Percentiles rank a stretch among this genome's conserved stretches.
phyloP scores from a whole-genome alignment of 768 basidiomycete species.

The Ramaria rubella region DNA sequence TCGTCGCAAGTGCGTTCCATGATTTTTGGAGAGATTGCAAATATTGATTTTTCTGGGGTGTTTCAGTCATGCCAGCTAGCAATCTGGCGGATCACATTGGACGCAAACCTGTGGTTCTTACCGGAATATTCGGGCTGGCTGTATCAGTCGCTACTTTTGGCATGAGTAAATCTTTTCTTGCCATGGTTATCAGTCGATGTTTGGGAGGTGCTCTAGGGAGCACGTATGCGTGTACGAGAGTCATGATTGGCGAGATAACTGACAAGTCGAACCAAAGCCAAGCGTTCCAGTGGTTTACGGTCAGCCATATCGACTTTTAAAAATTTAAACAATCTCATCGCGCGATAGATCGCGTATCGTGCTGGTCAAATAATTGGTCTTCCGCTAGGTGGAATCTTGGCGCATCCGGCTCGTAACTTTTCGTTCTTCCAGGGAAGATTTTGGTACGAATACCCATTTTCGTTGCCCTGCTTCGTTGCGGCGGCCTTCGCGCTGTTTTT shows the following conservation, averaged over 20 bases:
- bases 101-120: slow-evolving; percentile 18
- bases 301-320: background rate
- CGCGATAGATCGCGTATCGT: slow-evolving; percentile 1
- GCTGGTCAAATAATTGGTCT: slow-evolving; percentile 11
- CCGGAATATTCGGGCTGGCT: slow-evolving; percentile 13
- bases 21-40: background rate
- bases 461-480: slow-evolving; percentile 19
- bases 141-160: slow-evolving; percentile 15
- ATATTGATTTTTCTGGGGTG: background rate
- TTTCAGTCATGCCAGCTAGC: slow-evolving; percentile 5
- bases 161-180: slow-evolving; percentile 13
- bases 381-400: slow-evolving; percentile 9
- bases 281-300: background rate
- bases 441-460: slow-evolving; percentile 16
- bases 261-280: slow-evolving; percentile 4
- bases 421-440: slow-evolving; percentile 12
- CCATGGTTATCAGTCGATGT: slow-evolving; percentile 13
- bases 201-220: slow-evolving; percentile 8
- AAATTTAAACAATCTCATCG: background rate
- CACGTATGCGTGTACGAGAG: background rate
- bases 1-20: slow-evolving; percentile 6
- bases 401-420: slow-evolving; percentile 11
- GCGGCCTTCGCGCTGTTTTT: slow-evolving; percentile 11
- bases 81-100: slow-evolving; percentile 17
- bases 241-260: slow-evolving; percentile 1